A percentile compares a stretch with the other conserved stretches of the same genome.
Evolutionary conservation across 2,329 filamentous ascomycete species (phyloP).

Genomic region (Colletotrichum sp.): DNA sequence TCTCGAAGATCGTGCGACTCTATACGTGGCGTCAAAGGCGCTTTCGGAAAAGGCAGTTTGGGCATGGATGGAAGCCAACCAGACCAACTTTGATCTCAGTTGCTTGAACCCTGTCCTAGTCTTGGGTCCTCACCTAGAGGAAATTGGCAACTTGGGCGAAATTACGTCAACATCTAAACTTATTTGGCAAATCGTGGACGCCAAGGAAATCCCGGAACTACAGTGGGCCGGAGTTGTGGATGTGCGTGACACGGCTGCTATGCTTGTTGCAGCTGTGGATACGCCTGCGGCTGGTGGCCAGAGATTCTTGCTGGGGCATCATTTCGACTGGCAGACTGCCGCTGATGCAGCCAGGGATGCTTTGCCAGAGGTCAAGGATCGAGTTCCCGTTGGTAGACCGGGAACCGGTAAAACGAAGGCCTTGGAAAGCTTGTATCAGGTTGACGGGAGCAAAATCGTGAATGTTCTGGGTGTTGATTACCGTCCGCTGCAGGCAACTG

Average conservation of each 20-base stretch:
- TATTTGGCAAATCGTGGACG: slow-evolving; percentile 35
- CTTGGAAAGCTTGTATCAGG: background rate
- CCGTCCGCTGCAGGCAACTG: slow-evolving; percentile 33
- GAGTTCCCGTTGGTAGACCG: background rate
- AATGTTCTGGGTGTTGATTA: slow-evolving; percentile 35
- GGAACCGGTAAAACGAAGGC: background rate
- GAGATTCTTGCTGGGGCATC: background rate
- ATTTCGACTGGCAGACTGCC: background rate
- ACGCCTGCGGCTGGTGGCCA: background rate
- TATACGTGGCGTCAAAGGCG: background rate
- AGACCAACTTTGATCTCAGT: slow-evolving; percentile 37
- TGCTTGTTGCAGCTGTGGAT: background rate
- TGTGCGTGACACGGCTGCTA: slow-evolving; percentile 34
- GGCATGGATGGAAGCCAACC: slow-evolving; percentile 31
- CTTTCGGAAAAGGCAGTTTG: background rate
- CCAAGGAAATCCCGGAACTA: slow-evolving; percentile 16
- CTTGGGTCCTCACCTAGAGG: slow-evolving; percentile 36
- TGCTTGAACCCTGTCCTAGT: slow-evolving; percentile 24
- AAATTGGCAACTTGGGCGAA: slow-evolving; percentile 27
- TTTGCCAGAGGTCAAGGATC: background rate
- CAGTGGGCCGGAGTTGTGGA: slow-evolving; percentile 34
- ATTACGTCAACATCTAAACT: slow-evolving; percentile 35
- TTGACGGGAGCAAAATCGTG: slow-evolving; percentile 31
- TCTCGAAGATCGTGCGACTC: background rate
- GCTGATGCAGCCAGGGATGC: background rate